Base-by-base conservation (phyloP, 495 filamentous ascomycete genomes). In the Penicillium samsonianum region DNA sequence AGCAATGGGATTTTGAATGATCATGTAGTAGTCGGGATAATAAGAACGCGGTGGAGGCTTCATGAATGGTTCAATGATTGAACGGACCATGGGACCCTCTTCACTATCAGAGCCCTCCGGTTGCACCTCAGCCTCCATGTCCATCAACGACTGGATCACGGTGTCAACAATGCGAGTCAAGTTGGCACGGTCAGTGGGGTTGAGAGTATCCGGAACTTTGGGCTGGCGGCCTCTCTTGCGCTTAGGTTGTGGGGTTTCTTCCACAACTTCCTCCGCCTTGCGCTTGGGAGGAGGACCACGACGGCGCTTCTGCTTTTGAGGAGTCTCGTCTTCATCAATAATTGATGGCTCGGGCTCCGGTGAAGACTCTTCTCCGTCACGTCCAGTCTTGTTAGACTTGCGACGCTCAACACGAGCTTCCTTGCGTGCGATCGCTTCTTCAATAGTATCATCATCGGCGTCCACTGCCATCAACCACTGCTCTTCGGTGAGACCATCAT, bases 401-500 rank as follows among this genome's bases (percentile, higher is more conserved):
- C 92, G 87, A 65, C 84, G 85, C 38, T 89, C 89, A 50, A 91
- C 91, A 30, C 86, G 84, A n/a, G 90, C 90, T 49, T 87, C 81
- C 65, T 96, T 97, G 26, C 93, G 82, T 43, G 91, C 91, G 26
- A 95, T 90, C 12, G 93, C 94, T 55, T 90, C 92, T 69, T 98
- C 94, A 47, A 96, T 90, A 0, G 84, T 87, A 60, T 98, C 95
- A 10, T 98, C 94, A 53, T 97, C 92, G 56, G 95, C 90, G 67
- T 98, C 94, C 35, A 98, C 91, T 53, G 94, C 93, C 69, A 83
- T 80, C 31, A 89, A 69, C 94, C 94, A 98, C 74, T 98, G 95
- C 74, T 98, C 94, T 71, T 98, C 95, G 4, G 94, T 96, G 41
- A 98, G 86, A 26, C 95, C 94, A 65, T 98, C 94, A 70, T 98